phyloP scores from a whole-genome alignment of 2,329 filamentous ascomycete species.

The Fusarium drepaniforme region DNA sequence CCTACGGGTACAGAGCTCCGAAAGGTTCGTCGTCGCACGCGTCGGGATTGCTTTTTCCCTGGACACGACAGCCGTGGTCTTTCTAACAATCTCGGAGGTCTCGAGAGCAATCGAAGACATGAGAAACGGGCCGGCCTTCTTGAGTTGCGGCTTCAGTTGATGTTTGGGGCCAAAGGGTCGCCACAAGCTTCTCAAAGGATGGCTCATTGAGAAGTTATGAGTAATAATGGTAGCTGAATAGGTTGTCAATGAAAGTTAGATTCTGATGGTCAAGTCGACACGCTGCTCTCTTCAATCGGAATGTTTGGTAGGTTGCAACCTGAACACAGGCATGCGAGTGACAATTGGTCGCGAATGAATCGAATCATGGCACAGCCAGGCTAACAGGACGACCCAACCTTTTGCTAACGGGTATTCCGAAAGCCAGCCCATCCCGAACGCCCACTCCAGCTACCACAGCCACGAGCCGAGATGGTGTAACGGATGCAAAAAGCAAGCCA shows the following conservation, averaged over 20 bases:
- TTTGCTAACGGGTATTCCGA: neutral
- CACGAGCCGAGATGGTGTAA: conserved; percentile 19
- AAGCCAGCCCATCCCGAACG: conserved; percentile 7
- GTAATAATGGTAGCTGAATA: neutral
- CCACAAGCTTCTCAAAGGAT: neutral
- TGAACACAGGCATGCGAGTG: conserved; percentile 9
- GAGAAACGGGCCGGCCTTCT: neutral
- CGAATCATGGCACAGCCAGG: neutral
- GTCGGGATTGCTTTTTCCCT: conserved; percentile 2
- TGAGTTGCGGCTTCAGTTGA: neutral
- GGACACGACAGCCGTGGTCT: neutral
- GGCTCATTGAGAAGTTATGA: neutral
- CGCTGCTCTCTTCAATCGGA: conserved; percentile 15
- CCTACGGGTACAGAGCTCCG: neutral
- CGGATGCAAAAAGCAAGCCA: conserved; percentile 29
- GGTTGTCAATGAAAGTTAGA: neutral
- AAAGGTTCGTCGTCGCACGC: neutral
- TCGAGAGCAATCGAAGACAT: conserved; percentile 3
- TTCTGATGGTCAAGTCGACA: neutral
- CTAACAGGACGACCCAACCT: neutral
- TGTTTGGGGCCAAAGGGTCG: neutral
- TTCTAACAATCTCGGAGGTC: neutral
- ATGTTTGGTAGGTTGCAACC: conserved; percentile 25
- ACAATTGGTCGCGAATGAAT: neutral
- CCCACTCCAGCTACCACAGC: conserved; percentile 10